Conservation (phyloP, 192 early-diverging fungal genomes). For the Chytriomyces hyalinus region DNA sequence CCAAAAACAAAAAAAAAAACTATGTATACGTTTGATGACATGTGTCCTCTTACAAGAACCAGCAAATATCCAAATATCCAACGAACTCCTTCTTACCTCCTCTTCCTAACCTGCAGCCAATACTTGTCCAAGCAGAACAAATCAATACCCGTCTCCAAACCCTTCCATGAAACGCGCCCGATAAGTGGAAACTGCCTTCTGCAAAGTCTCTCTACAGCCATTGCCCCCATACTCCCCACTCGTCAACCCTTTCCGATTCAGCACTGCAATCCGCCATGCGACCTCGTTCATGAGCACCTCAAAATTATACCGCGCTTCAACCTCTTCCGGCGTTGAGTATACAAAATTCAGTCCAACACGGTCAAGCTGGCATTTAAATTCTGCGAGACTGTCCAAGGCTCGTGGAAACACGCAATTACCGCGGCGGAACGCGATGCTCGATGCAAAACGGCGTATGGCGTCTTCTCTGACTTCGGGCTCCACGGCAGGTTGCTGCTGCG, state of each 20-base stretch:
- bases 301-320: constrained; percentile 44
- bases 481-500: neutral
- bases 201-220: constrained; percentile 55
- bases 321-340: constrained; percentile 29
- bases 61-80: neutral
- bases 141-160: neutral
- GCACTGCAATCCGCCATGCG: constrained; percentile 67
- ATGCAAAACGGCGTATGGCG: constrained; percentile 8
- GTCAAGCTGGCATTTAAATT: constrained; percentile 1
- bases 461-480: constrained; percentile 13
- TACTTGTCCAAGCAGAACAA: neutral
- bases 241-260: constrained; percentile 49
- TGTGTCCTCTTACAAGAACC: no score
- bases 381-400: constrained; percentile 19
- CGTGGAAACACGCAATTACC: constrained; percentile 59
- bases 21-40: no score
- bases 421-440: constrained; percentile 49
- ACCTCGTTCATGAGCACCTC: constrained; percentile 63
- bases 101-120: constrained; percentile 2
- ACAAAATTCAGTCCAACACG: neutral
- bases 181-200: constrained; percentile 60
- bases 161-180: constrained; percentile 31
- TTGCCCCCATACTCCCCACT: constrained; percentile 22
- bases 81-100: neutral
- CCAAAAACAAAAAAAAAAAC: neutral